A percentile compares a stretch with the other conserved stretches of the same genome.
Evolutionary conservation across 495 filamentous ascomycete species (phyloP).

Genomic region (Trichoderma virens): DNA sequence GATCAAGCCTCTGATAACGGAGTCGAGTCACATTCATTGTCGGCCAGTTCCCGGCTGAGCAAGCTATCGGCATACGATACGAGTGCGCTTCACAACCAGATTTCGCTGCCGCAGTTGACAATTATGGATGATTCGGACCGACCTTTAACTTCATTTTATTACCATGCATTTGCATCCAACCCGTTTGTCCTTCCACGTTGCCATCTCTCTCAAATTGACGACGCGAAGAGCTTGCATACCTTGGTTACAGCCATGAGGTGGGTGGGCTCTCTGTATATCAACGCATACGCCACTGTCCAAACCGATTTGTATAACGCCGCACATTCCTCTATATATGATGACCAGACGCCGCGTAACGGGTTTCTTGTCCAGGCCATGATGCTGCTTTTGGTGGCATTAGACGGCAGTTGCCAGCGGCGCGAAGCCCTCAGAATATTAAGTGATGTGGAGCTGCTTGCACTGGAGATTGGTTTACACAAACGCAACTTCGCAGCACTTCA

Average conservation of each 20-base stretch:
- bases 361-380: slow-evolving; percentile 71
- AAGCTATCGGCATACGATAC: too few species aligned
- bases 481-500: slow-evolving; percentile 36
- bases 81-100: too few species aligned
- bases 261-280: slow-evolving; percentile 54
- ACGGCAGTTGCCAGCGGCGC: slow-evolving; percentile 57
- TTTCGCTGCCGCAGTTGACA: not conserved
- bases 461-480: slow-evolving; percentile 56
- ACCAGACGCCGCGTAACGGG: slow-evolving; percentile 48
- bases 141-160: slow-evolving; percentile 49
- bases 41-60: slow-evolving; percentile 19
- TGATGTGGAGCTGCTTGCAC: slow-evolving; percentile 47
- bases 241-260: slow-evolving; percentile 60
- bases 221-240: not conserved
- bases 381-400: slow-evolving; percentile 67
- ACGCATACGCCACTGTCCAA: slow-evolving; percentile 34
- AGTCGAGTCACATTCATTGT: slow-evolving; percentile 10
- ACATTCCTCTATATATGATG: slow-evolving; percentile 42
- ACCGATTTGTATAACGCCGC: slow-evolving; percentile 50
- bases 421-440: slow-evolving; percentile 22
- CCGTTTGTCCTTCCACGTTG: slow-evolving; percentile 51
- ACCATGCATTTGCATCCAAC: slow-evolving; percentile 61
- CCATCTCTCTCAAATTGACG: slow-evolving; percentile 28
- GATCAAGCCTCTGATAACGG: not conserved
- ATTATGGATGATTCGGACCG: slow-evolving; percentile 33